Base-by-base conservation (phyloP, 2,329 filamentous ascomycete species). In the Cladosporium sp. region DNA sequence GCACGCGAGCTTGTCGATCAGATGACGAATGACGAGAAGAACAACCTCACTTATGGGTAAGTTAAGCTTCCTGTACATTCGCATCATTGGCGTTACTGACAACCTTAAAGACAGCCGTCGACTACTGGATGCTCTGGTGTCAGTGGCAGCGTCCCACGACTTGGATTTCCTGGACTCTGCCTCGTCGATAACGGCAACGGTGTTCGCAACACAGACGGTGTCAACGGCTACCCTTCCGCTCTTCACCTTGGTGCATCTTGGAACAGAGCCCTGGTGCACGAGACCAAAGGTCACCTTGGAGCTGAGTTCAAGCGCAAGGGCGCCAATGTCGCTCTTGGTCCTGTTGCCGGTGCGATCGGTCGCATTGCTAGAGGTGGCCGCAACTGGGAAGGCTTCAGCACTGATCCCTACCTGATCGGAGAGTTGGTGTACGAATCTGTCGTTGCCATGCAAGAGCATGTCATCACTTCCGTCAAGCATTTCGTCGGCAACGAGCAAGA, bases 81-180 rank as follows among this genome's bases (percentile, higher is more conserved):
- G 22, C 22, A 27, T 4, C 9, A 9, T 5, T 9, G 9, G 22
- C 15, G 12, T 29, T 16, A 1, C 35, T 47, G 13, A 47, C 25
- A n/a, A 13, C 3, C 9, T 12, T 1, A 29, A 15, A 47, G 43
- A 30, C 43, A 47, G 22, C 43, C 43, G 19, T 47, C 43, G 3
- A 47, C 33, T 54, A 63, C 61, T 3, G 53, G 56, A 35, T 93
- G 88, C 60, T 88, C 94, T 12, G 90, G 90, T 53, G 85, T 93
- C 58, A 67, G 63, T 27, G 87, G 87, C 35, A 73, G 84, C 25
- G 67, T 72, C 16, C 52, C 60, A 11, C 58, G 69, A 7, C 59
- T 72, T 9, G 66, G 67, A 20, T 72, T 69, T 56, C 63, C 57
- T 11, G 68, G 69, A 12, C 57, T 73, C 4, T 73, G 70, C 46